Conservation (phyloP, 139 green algal genomes). For the Parachlorella kessleri region DNA sequence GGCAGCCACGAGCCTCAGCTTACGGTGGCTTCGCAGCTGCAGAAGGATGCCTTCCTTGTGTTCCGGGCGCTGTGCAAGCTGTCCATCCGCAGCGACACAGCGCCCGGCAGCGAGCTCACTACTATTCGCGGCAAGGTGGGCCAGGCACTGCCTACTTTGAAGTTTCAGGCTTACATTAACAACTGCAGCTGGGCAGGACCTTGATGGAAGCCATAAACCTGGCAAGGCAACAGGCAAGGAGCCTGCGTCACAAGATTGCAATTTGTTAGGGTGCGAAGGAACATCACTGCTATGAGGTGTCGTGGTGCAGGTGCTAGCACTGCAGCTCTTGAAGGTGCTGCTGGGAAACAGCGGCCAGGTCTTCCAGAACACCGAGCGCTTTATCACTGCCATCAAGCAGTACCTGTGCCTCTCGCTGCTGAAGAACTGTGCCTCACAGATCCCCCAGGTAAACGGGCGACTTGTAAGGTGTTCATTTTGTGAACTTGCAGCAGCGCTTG, state of each 20-base stretch:
- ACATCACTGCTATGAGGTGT: no score
- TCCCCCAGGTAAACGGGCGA: not conserved
- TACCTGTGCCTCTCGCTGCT: slow-evolving; percentile 96
- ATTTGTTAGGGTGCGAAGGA: no score
- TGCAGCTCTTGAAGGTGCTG: slow-evolving; percentile 97
- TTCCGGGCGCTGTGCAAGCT: slow-evolving; percentile 98
- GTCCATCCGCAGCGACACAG: slow-evolving; percentile 76
- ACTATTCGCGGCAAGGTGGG: slow-evolving; percentile 70
- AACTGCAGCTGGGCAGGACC: not conserved
- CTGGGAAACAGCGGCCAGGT: slow-evolving; percentile 91
- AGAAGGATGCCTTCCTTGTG: slow-evolving; percentile 95
- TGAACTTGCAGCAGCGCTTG: no score
- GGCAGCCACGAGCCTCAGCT: not conserved
- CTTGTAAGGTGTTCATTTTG: no score
- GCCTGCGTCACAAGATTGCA: no score
- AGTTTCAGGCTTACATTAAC: not conserved
- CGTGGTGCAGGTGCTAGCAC: slow-evolving; percentile 76
- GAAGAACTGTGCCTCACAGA: slow-evolving; percentile 83
- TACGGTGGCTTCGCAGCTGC: slow-evolving; percentile 50
- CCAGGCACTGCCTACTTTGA: not conserved
- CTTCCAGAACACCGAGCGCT: slow-evolving; percentile 84
- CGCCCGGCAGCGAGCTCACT: slow-evolving; percentile 63
- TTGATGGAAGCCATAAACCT: no score
- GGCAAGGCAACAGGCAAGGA: no score
- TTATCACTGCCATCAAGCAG: slow-evolving; percentile 89